These are phyloP conservation scores for Stagonosporopsis vannaccii DNA, from an alignment of 2,329 filamentous ascomycete species.

Conservation along the genomic window DNA sequence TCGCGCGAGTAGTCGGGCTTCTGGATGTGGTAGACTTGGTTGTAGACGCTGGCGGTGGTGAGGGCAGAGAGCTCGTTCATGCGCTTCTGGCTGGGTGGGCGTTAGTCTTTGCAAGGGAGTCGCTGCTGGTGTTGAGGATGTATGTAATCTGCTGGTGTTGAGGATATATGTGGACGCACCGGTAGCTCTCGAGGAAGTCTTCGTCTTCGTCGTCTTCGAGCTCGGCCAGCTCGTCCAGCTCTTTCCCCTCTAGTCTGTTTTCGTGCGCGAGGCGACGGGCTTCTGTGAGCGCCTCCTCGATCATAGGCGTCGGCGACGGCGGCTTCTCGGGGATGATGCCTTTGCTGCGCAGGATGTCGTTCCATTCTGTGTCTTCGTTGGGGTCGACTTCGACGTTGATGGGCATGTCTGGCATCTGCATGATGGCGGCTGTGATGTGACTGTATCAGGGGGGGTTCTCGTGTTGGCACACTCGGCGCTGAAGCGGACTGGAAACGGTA, in stretches of 20 bases:
- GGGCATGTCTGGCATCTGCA: conserved; percentile 61
- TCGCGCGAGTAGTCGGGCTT: conserved; percentile 93
- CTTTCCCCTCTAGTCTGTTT: conserved; percentile 91
- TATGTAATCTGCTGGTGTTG: too few relatives aligned
- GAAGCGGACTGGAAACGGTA: neutral
- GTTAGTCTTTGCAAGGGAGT: neutral
- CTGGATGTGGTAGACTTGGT: conserved; percentile 89
- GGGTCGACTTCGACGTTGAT: conserved; percentile 88
- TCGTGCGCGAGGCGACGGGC: conserved; percentile 85
- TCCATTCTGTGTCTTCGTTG: conserved; percentile 99
- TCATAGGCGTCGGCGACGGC: conserved; percentile 91
- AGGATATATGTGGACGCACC: conserved; percentile 51
- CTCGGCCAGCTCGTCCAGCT: conserved; percentile 90
- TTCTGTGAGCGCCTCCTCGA: conserved; percentile 90
- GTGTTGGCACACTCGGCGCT: conserved; percentile 28
- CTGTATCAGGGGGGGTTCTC: conserved; percentile 25
- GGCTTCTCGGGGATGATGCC: conserved; percentile 98
- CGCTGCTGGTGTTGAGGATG: neutral
- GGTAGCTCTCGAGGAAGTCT: conserved; percentile 84
- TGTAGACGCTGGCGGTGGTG: conserved; percentile 79
- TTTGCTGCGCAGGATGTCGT: conserved; percentile 97
- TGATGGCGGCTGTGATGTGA: conserved; percentile 21
- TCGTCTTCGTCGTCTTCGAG: conserved; percentile 97
- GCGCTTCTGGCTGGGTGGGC: conserved; percentile 71
- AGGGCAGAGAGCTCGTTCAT: conserved; percentile 81